Evolutionary conservation across 164 flowering plant genomes (phyloP), one percentile per base, ranked within the genome.

Genomic region (Buxus sempervirens): DNA sequence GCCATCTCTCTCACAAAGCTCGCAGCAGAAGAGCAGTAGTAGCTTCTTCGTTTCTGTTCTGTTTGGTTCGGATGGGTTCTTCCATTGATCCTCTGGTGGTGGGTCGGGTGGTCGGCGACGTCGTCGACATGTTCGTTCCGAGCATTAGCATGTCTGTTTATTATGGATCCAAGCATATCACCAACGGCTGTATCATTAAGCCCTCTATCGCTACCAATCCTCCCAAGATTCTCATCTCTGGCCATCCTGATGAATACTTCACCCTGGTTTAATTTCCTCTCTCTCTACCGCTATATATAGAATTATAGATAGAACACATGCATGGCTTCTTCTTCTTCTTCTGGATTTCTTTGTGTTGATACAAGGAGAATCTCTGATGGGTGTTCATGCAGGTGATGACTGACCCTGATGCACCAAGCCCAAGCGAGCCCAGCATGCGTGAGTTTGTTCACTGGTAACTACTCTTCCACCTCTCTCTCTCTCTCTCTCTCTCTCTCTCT

Each of bases 391-490:
- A 90, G 93, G 88, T 90, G 45, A 90, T 90, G 94, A 82, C 84
- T 0, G 97, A 90, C 70, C 97, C 97, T 10, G 94, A 90, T 82
- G 94, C 97, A 15, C 97, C 97, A 0, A 88, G 94, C 69, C 97
- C 96, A 0, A 89, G 92, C 38, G 94, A 88, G 66, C 97, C 97
- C 28, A 68, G 56, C 75, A 67, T 87, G 89, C 72, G 91, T 2
- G 91, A 90, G 53, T 90, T 85, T 86, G 73, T 87, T 23, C 96
- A 90, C 54, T 90, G 96, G 93, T 90, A 54, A 21, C 4, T 62
- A 3, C 13, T 25, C 53, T 21, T 32, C 2, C 14, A 13, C 16
- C 54, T 19, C 45, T 7, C 24, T 24, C 54, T 21, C 48, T 57
- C 48, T 53, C 48, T 23, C 41, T 56, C 45, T 36, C 16, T 38